phyloP scores from a whole-genome alignment of 2,329 filamentous ascomycete genomes.

The Xylariaceae sp. region DNA sequence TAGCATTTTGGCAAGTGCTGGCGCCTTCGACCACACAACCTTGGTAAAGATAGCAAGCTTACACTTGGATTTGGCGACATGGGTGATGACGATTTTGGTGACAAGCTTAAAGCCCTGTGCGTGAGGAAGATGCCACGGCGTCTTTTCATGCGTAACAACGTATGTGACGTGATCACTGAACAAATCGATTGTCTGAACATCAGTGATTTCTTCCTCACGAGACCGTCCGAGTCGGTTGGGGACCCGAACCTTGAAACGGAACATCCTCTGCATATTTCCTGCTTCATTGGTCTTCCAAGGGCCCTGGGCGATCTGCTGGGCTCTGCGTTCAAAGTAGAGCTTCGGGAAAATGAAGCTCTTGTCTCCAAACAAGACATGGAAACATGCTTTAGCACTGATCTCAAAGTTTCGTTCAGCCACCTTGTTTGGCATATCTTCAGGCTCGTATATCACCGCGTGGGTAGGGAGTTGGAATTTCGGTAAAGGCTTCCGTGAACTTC shows the following conservation, averaged over 20 bases:
- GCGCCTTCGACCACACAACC: constrained; percentile 77
- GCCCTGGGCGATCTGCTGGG: constrained; percentile 76
- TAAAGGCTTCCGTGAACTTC: constrained; percentile 37
- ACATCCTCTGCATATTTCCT: constrained; percentile 69
- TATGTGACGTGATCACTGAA: constrained; percentile 72
- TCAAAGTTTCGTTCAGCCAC: constrained; percentile 80
- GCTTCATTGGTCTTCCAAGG: constrained; percentile 75
- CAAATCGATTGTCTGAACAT: constrained; percentile 83
- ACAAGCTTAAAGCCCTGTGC: constrained; percentile 74
- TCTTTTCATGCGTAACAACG: constrained; percentile 59
- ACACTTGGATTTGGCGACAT: constrained; percentile 85
- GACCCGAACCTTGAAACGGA: constrained; percentile 72
- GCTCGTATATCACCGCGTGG: constrained; percentile 78
- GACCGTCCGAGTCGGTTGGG: constrained; percentile 61
- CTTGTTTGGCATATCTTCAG: constrained; percentile 71
- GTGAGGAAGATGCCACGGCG: constrained; percentile 81
- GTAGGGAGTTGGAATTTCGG: constrained; percentile 78
- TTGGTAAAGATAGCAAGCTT: constrained; percentile 85
- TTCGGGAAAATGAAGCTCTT: constrained; percentile 92
- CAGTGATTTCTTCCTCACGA: constrained; percentile 61
- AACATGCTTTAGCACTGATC: constrained; percentile 88
- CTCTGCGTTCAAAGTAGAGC: constrained; percentile 78
- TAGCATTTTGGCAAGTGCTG: constrained; percentile 56
- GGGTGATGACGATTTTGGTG: constrained; percentile 90
- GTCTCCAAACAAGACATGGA: constrained; percentile 94